Evolutionary conservation across 768 basidiomycete species (phyloP).

Genomic region (Chlorophyllum brunneum): DNA sequence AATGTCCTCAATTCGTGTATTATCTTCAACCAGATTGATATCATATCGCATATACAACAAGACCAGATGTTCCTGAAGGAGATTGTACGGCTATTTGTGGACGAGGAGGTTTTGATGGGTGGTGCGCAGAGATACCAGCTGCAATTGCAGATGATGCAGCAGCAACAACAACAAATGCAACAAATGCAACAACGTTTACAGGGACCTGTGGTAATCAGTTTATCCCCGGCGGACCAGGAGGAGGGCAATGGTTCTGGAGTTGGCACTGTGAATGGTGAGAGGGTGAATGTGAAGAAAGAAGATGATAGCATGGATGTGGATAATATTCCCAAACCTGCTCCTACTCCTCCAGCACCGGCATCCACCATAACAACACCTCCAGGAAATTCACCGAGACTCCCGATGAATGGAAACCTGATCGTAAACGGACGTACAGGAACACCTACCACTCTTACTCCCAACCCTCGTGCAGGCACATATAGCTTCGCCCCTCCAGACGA

Average conservation of each 20-base stretch:
- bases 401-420: slow-evolving; percentile 25
- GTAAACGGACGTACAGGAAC: slow-evolving; percentile 21
- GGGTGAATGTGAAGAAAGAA: slow-evolving; percentile 30
- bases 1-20: slow-evolving; percentile 96
- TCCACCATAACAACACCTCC: background rate
- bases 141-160: slow-evolving; percentile 20
- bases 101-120: slow-evolving; percentile 58
- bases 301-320: slow-evolving; percentile 37
- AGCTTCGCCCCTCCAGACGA: slow-evolving; percentile 56
- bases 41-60: slow-evolving; percentile 83
- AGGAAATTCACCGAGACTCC: slow-evolving; percentile 13
- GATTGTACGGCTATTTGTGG: slow-evolving; percentile 72
- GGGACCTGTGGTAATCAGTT: slow-evolving; percentile 13
- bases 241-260: background rate
- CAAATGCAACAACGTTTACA: slow-evolving; percentile 19
- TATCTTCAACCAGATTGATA: slow-evolving; percentile 99
- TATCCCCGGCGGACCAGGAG: slow-evolving; percentile 10
- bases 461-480: slow-evolving; percentile 30
- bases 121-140: slow-evolving; percentile 17
- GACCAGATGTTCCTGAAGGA: slow-evolving; percentile 75
- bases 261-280: slow-evolving; percentile 33
- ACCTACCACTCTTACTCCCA: slow-evolving; percentile 5
- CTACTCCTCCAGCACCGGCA: slow-evolving; percentile 9
- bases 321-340: slow-evolving; percentile 19
- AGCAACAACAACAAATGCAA: slow-evolving; percentile 20